Evolutionary conservation across 2,329 filamentous ascomycete genomes (phyloP).

Genomic region (Fusarium buharicum): DNA sequence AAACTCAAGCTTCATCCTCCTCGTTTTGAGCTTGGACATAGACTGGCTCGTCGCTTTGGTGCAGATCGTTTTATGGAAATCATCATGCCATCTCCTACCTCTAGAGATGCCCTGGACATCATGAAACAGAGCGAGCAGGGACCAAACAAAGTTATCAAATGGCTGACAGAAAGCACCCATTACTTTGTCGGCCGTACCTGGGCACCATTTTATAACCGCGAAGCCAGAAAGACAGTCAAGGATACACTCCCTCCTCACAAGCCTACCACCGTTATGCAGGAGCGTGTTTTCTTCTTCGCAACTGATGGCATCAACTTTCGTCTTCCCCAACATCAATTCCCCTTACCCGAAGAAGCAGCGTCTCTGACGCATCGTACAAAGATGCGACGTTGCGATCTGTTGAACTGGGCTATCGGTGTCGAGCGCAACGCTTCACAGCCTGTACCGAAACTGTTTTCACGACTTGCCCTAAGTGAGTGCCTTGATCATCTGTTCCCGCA

Average conservation of each 20-base stretch:
- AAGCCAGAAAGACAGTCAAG: conserved; percentile 52
- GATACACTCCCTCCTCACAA: conserved; percentile 44
- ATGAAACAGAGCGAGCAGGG: conserved; percentile 49
- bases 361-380: conserved; percentile 43
- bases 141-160: conserved; percentile 46
- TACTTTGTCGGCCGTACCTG: conserved; percentile 59
- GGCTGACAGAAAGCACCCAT: conserved; percentile 50
- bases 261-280: conserved; percentile 43
- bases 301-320: conserved; percentile 59
- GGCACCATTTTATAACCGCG: conserved; percentile 59
- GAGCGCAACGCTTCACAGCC: conserved; percentile 58
- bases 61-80: conserved; percentile 69
- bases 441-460: conserved; percentile 67
- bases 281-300: conserved; percentile 66
- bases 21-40: conserved; percentile 60
- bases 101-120: conserved; percentile 41
- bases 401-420: conserved; percentile 64
- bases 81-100: conserved; percentile 57
- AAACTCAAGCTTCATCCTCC: conserved; percentile 60
- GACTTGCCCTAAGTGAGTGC: conserved; percentile 63
- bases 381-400: conserved; percentile 54
- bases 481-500: too few relatives aligned
- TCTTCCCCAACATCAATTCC: conserved; percentile 21
- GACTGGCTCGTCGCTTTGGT: conserved; percentile 66
- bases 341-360: conserved; percentile 42